Conservation (phyloP, 768 basidiomycete species). For the Lyophyllum shimeji region DNA sequence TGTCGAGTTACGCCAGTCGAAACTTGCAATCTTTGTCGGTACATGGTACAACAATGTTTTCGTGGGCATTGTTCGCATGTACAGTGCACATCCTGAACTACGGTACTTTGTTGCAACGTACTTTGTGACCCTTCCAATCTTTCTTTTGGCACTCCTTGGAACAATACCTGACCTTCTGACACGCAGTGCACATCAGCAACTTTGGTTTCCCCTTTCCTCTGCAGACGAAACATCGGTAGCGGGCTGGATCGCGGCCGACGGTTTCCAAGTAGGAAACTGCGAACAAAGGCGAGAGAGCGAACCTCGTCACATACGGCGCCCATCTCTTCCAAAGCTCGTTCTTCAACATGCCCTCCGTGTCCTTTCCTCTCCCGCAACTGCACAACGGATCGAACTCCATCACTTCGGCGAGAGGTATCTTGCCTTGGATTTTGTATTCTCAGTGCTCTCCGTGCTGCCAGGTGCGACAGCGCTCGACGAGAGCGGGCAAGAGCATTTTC, state of each 20-base stretch:
- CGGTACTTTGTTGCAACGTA: conserved; percentile 8
- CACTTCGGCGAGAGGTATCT: conserved; percentile 39
- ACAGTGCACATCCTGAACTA: not conserved
- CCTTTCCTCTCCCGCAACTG: conserved; percentile 51
- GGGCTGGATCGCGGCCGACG: conserved; percentile 13
- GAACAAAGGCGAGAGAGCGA: conserved; percentile 55
- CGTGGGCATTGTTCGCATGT: not conserved
- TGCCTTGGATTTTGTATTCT: conserved; percentile 37
- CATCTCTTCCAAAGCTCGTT: conserved; percentile 36
- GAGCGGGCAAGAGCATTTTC: conserved; percentile 49
- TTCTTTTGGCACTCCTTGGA: conserved; percentile 33
- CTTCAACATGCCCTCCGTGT: conserved; percentile 34
- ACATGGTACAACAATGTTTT: not conserved
- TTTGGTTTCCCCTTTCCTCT: conserved; percentile 25
- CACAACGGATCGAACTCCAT: conserved; percentile 45
- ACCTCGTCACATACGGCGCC: conserved; percentile 43
- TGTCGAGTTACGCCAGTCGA: too few species aligned
- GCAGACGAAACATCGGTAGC: conserved; percentile 27
- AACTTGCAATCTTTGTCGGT: not conserved
- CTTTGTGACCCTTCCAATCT: conserved; percentile 30
- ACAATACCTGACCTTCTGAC: conserved; percentile 33
- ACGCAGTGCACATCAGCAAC: conserved; percentile 25
- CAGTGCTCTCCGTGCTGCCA: conserved; percentile 50
- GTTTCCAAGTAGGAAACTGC: conserved; percentile 48
- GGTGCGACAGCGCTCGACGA: conserved; percentile 52